Percentiles rank a stretch among this genome's conserved stretches.
These are phyloP conservation scores for Guyanaporus albipodus DNA, from an alignment of 768 basidiomycete genomes.

Conservation along the genomic window DNA sequence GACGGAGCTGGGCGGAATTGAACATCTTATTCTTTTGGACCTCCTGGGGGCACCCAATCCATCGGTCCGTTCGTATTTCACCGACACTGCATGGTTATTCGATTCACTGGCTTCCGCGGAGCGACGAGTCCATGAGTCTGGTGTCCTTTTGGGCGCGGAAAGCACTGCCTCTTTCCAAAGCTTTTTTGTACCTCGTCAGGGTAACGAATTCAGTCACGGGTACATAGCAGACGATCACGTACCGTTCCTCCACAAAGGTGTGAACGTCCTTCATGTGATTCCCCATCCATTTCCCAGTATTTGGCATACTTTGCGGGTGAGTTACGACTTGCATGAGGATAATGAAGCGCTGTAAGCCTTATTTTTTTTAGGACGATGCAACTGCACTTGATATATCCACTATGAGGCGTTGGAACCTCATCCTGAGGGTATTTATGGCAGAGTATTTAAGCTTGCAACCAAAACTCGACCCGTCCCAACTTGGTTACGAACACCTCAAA, in stretches of 20 bases:
- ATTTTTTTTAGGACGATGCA: slow-evolving; percentile 74
- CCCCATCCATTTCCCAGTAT: slow-evolving; percentile 83
- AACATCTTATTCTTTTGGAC: slow-evolving; percentile 90
- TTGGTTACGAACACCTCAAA: slow-evolving; percentile 25
- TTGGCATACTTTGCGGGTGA: slow-evolving; percentile 79
- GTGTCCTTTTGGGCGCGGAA: slow-evolving; percentile 51
- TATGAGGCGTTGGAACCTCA: slow-evolving; percentile 84
- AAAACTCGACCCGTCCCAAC: slow-evolving; percentile 32
- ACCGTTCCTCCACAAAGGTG: slow-evolving; percentile 81
- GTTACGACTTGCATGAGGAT: slow-evolving; percentile 18
- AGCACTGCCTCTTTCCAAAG: slow-evolving; percentile 46
- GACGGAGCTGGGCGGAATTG: slow-evolving; percentile 74
- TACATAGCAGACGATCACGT: slow-evolving; percentile 91
- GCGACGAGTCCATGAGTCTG: slow-evolving; percentile 58
- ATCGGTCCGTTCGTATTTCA: slow-evolving; percentile 72
- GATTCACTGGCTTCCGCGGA: slow-evolving; percentile 75
- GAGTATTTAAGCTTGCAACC: slow-evolving; percentile 82
- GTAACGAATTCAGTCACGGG: slow-evolving; percentile 39
- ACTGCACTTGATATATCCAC: slow-evolving; percentile 80
- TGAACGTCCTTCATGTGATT: slow-evolving; percentile 88
- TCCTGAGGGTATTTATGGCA: slow-evolving; percentile 81
- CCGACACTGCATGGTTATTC: slow-evolving; percentile 92
- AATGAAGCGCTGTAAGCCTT: background rate
- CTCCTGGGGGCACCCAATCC: slow-evolving; percentile 80
- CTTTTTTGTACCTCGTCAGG: slow-evolving; percentile 59